Conservation (phyloP, 169 alveolate species). For the Ichthyophthirius multifiliis region DNA sequence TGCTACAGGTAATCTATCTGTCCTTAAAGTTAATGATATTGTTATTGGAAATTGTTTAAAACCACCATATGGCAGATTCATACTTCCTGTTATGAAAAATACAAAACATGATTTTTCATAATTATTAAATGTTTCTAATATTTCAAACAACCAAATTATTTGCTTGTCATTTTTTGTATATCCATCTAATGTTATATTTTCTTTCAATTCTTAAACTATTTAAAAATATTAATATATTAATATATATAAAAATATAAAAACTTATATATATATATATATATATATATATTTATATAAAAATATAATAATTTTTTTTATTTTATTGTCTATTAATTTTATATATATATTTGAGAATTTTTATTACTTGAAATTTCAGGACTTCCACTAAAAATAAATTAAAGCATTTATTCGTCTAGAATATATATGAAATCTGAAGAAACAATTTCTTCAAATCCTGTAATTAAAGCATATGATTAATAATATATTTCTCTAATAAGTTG, state of each 20-base stretch:
- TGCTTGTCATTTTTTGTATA: background rate
- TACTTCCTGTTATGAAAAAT: conserved; percentile 2
- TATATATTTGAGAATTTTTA: no score
- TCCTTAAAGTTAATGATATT: background rate
- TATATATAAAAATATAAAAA: no score
- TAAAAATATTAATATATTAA: no score
- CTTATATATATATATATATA: no score
- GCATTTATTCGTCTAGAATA: background rate
- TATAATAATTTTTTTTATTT: no score
- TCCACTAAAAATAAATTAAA: background rate
- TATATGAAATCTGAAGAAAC: background rate
- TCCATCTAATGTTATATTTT: background rate
- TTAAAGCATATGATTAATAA: background rate
- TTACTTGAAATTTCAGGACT: conserved; percentile 1
- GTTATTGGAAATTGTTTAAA: background rate
- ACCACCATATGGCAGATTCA: conserved; percentile 18
- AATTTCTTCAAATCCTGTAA: background rate
- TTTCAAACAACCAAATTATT: background rate
- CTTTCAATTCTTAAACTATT: background rate
- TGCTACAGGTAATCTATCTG: conserved; percentile 1
- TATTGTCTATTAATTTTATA: no score
- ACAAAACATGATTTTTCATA: background rate
- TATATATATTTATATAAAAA: no score
- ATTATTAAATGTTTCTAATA: background rate
- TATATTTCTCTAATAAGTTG: background rate